Conservation (phyloP, 2,329 filamentous ascomycete genomes). For the Cladophialophora immunda region DNA sequence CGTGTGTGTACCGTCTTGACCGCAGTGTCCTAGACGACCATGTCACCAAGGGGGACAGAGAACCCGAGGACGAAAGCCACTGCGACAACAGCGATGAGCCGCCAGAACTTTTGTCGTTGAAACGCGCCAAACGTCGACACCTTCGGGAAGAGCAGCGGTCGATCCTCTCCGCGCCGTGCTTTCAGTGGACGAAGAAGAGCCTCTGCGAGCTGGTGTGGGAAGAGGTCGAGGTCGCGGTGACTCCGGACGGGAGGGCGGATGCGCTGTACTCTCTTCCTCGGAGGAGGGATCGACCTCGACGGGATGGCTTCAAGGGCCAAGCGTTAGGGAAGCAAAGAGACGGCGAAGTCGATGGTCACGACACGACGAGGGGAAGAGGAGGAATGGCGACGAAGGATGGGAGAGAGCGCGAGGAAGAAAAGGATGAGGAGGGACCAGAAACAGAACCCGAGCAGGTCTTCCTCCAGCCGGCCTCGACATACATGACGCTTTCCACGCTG, state of each 20-base stretch:
- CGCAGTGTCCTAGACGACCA: not conserved
- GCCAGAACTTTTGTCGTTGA: not conserved
- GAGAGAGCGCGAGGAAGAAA: not conserved
- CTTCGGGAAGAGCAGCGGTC: conserved; percentile 15
- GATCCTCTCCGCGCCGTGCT: conserved; percentile 29
- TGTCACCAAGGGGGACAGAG: not conserved
- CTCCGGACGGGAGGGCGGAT: conserved; percentile 39
- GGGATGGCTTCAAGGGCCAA: too few relatives aligned
- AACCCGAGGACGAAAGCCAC: not conserved
- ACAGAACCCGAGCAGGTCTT: conserved; percentile 33
- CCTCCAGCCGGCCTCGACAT: conserved; percentile 35
- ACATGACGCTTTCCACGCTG: conserved; percentile 36
- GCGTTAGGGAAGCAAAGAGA: too few relatives aligned
- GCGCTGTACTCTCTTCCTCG: conserved; percentile 28
- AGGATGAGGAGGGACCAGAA: conserved; percentile 4
- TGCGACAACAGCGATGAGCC: not conserved
- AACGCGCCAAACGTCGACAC: not conserved
- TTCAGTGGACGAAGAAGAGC: conserved; percentile 35
- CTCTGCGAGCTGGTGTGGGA: conserved; percentile 29
- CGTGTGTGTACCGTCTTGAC: conserved; percentile 36
- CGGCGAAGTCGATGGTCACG: not conserved
- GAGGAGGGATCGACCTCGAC: not conserved
- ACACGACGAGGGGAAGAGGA: not conserved
- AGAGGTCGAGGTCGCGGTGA: conserved; percentile 40
- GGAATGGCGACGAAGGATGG: not conserved